Percentiles rank a stretch among this genome's conserved stretches.
Conservation (phyloP, 2,329 filamentous ascomycete species). For the Ceratocystiopsis brevicomis region DNA sequence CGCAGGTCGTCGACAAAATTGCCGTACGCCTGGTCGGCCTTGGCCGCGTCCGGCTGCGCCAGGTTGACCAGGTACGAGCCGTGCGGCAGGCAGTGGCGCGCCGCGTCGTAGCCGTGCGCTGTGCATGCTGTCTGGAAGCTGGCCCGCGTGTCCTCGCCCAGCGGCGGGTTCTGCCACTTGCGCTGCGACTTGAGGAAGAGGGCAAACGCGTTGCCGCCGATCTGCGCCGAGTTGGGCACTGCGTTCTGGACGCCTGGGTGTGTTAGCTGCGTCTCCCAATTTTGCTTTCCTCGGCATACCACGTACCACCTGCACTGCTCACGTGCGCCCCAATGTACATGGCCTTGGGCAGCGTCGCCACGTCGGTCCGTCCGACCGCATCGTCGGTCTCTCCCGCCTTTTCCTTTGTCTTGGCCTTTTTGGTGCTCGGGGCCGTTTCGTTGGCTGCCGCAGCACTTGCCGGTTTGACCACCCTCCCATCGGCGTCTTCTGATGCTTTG, state of each 20-base stretch:
- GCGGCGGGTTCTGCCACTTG: conserved; percentile 74
- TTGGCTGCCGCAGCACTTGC: not conserved
- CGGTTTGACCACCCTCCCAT: too few species aligned
- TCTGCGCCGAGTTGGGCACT: conserved; percentile 55
- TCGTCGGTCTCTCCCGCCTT: conserved; percentile 19
- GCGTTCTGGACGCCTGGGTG: conserved; percentile 68
- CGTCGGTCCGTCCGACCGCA: conserved; percentile 35
- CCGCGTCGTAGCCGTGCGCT: conserved; percentile 51
- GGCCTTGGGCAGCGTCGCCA: conserved; percentile 40
- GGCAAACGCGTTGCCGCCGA: conserved; percentile 84
- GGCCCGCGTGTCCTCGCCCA: conserved; percentile 46
- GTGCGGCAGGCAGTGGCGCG: conserved; percentile 66
- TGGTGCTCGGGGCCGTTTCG: not conserved
- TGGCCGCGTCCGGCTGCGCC: conserved; percentile 60
- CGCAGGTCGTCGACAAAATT: conserved; percentile 75
- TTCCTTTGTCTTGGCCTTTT: conserved; percentile 29
- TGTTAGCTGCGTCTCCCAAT: not conserved
- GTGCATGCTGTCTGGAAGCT: conserved; percentile 52
- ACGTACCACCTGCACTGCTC: conserved; percentile 63
- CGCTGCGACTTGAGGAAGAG: conserved; percentile 91
- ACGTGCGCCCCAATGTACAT: conserved; percentile 90
- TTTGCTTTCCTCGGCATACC: not conserved
- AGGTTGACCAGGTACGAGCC: conserved; percentile 95
- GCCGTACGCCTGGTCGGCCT: conserved; percentile 69
- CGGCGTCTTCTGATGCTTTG: too few species aligned